Conservation (phyloP, 192 early-diverging fungal genomes). For the Phycomyces nitens region DNA sequence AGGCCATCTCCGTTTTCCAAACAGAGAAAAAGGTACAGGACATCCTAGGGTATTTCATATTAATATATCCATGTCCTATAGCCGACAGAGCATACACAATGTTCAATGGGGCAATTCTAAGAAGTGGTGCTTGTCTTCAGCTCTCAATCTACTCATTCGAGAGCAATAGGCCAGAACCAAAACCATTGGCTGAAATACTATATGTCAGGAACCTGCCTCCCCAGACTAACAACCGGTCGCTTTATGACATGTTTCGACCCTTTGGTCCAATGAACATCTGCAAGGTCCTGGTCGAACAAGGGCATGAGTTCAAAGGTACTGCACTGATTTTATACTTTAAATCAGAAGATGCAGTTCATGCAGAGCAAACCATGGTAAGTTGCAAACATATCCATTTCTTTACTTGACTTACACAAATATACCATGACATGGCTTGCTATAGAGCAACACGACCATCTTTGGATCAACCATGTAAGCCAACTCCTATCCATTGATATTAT, state of each 20-base stretch:
- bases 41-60: neutral
- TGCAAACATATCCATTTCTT: neutral
- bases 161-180: constrained; percentile 24
- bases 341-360: constrained; percentile 23
- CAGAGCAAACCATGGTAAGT: constrained; percentile 32
- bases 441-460: constrained; percentile 21
- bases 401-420: constrained; percentile 5
- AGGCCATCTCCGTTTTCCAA: constrained; percentile 30
- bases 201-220: constrained; percentile 32
- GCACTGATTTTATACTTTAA: constrained; percentile 41
- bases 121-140: constrained; percentile 18
- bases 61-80: constrained; percentile 4
- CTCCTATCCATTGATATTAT: neutral
- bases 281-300: constrained; percentile 29
- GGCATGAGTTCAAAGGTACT: constrained; percentile 22
- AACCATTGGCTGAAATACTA: constrained; percentile 24
- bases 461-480: constrained; percentile 17
- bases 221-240: constrained; percentile 20
- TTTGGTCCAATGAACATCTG: constrained; percentile 41
- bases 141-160: constrained; percentile 25
- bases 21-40: constrained; percentile 26
- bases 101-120: constrained; percentile 28
- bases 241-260: constrained; percentile 39
- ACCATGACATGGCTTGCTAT: too few relatives aligned
- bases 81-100: constrained; percentile 44